Conservation (phyloP, 208 protist genomes). For the Acanthamoeba rhysodes region DNA sequence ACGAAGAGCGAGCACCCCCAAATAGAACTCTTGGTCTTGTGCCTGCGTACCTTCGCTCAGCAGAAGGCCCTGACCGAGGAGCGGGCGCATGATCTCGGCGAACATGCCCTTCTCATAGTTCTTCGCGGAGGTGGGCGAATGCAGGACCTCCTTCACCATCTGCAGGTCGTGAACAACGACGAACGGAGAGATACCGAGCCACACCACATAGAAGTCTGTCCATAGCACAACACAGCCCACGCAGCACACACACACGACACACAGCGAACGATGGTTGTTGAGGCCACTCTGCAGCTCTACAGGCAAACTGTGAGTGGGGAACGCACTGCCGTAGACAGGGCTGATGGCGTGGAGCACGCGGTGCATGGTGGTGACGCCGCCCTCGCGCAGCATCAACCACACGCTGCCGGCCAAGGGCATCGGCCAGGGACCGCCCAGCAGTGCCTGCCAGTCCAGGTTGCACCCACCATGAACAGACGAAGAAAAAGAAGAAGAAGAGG, state of each 20-base stretch:
- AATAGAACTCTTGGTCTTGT: too few relatives aligned
- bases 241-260: background rate
- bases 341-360: background rate
- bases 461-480: background rate
- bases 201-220: slow-evolving; percentile 13
- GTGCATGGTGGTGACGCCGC: slow-evolving; percentile 40
- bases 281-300: too few relatives aligned
- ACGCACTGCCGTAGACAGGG: background rate
- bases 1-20: too few relatives aligned
- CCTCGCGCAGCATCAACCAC: slow-evolving; percentile 30
- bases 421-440: slow-evolving; percentile 38
- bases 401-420: slow-evolving; percentile 10
- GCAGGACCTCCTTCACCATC: slow-evolving; percentile 46
- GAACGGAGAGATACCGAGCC: slow-evolving; percentile 35
- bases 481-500: background rate
- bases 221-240: background rate
- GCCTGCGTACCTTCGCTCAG: slow-evolving; percentile 15
- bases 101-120: slow-evolving; percentile 71
- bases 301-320: too few relatives aligned
- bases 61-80: slow-evolving; percentile 40
- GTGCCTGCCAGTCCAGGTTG: background rate
- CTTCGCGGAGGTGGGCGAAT: background rate
- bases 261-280: background rate
- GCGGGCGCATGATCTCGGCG: slow-evolving; percentile 43
- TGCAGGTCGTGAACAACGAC: slow-evolving; percentile 23